Conservation (phyloP, 805 yeast species). For the Nakazawaea pomicola region DNA sequence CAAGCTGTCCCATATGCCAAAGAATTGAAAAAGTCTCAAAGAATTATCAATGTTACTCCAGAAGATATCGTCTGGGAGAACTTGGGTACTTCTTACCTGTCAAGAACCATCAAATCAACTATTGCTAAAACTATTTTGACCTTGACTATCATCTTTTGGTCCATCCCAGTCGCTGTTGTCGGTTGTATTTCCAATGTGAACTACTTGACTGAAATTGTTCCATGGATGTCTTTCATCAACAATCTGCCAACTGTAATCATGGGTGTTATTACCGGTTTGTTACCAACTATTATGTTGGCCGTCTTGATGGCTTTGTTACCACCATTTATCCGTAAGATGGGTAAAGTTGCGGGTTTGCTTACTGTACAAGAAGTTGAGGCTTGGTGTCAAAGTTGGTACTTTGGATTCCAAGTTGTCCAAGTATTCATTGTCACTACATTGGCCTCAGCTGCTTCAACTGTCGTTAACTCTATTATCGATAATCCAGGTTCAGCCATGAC, state of each 20-base stretch:
- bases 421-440: conserved; percentile 81
- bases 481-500: conserved; percentile 71
- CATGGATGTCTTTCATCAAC: conserved; percentile 69
- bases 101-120: conserved; percentile 51
- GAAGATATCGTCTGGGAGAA: conserved; percentile 85
- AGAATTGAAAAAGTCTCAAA: conserved; percentile 38
- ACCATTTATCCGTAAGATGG: conserved; percentile 72
- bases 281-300: conserved; percentile 80
- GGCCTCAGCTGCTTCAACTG: conserved; percentile 79
- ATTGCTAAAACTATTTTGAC: conserved; percentile 63
- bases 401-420: conserved; percentile 86
- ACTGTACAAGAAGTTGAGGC: conserved; percentile 69
- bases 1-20: conserved; percentile 67
- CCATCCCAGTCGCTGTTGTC: conserved; percentile 96
- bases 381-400: conserved; percentile 85
- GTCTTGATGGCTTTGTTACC: conserved; percentile 86
- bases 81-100: conserved; percentile 49
- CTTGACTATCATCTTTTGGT: conserved; percentile 80
- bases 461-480: conserved; percentile 61
- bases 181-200: conserved; percentile 89
- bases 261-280: conserved; percentile 83
- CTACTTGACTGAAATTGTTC: conserved; percentile 64
- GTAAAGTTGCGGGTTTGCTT: conserved; percentile 66
- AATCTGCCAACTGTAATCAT: conserved; percentile 63
- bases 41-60: conserved; percentile 65